Evolutionary conservation across 805 yeast genomes (phyloP), one percentile per base, ranked within the genome.

Genomic region (Barnettozyma botsteinii): DNA sequence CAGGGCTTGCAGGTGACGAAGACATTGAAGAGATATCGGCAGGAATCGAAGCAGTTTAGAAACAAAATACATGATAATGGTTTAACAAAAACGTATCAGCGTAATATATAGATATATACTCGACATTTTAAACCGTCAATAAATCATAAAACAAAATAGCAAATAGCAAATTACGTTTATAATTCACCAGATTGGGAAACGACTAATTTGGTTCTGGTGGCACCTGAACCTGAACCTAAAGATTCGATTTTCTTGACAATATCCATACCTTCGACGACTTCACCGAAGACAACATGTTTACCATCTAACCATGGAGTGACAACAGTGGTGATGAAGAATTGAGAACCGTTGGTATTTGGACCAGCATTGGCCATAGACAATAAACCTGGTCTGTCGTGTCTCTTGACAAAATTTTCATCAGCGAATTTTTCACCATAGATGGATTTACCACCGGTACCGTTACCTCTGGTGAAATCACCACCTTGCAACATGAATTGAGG

Each of bases 201-300:
- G 23, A 32, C 26, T 31, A 42, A 23, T 28, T 38, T 33, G 26
- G 42, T 33, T 32, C 35, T 35, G 21, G 46, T 38, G 21, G 46
- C 42, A 42, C 46, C 46, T 8, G 46, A 42, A 33, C 37, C 39
- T 20, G 46, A 42, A 38, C 46, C 46, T 29, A 35, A 33, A 22
- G 40, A 19, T 37, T 42, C 46, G 21, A 42, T 35, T 27, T 42
- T 38, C 42, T 42, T 42, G 30, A 42, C 42, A 38, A 42, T 26
- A 19, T 42, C 46, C 11, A 38, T 25, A 31, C 46, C 46, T 24
- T 45, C 48, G 33, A 33, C 24, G 39, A 91, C 96, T 67, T 86
- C 85, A 49, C 98, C 98, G 56, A 91, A 91, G 31, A 91, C 98
- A 59, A 91, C 98, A 64, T 91, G 98, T 51, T 70, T 78, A 51